Evolutionary conservation across 2,329 filamentous ascomycete species (phyloP).

Genomic region (Huntiella moniliformis): DNA sequence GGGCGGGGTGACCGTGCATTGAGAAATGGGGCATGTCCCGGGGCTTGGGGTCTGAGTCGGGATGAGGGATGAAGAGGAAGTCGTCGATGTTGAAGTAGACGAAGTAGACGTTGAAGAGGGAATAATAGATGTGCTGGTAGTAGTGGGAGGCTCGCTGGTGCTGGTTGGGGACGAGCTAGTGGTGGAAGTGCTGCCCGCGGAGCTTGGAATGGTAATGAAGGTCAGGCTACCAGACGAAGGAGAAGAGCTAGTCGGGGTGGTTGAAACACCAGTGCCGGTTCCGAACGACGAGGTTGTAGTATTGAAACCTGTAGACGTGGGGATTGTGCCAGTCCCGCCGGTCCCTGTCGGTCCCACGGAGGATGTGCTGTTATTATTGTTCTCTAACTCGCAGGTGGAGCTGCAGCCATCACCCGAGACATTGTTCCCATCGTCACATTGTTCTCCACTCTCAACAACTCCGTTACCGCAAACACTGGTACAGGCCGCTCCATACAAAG

Average conservation of each 20-base stretch:
- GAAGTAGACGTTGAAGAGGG: background rate
- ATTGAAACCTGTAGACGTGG: too few species aligned
- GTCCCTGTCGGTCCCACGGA: background rate
- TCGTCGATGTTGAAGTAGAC: background rate
- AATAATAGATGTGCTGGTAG: background rate
- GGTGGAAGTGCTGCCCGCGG: background rate
- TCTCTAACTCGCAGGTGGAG: background rate
- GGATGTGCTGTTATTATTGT: background rate
- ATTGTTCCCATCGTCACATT: conserved; percentile 7
- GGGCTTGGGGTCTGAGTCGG: background rate
- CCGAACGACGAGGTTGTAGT: background rate
- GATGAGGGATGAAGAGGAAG: background rate
- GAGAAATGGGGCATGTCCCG: background rate
- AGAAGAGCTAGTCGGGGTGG: background rate
- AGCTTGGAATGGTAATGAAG: background rate
- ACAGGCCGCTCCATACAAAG: conserved; percentile 1
- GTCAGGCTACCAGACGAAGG: background rate
- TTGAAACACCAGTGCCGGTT: background rate
- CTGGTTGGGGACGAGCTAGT: too few species aligned
- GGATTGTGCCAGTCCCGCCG: background rate
- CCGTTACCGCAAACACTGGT: conserved; percentile 8
- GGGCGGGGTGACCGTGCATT: background rate
- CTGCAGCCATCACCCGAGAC: conserved; percentile 1
- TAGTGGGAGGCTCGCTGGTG: background rate
- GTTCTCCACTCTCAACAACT: conserved; percentile 4